These are phyloP conservation scores for Eutrema salsugineum DNA, from an alignment of 441 rosid genomes.

Conservation along the genomic window DNA sequence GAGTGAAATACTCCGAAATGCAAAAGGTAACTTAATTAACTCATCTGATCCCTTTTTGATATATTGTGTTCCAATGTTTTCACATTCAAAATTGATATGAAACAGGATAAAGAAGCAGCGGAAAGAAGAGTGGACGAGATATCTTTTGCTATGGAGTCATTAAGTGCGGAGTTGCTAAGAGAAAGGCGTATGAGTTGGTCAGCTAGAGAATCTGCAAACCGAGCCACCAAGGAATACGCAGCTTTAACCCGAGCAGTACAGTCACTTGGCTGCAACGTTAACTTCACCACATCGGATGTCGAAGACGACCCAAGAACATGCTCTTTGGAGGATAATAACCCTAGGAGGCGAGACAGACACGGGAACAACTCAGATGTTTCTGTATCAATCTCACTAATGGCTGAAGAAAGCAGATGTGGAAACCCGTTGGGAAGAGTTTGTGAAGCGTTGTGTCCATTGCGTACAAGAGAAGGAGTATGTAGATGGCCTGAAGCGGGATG, in stretches of 20 bases:
- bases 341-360: slow-evolving; percentile 24
- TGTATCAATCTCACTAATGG: slow-evolving; percentile 61
- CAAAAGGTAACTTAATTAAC: slow-evolving; percentile 50
- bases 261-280: slow-evolving; percentile 87
- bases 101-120: slow-evolving; percentile 79
- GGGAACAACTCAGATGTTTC: slow-evolving; percentile 66
- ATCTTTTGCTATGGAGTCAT: slow-evolving; percentile 49
- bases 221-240: slow-evolving; percentile 67
- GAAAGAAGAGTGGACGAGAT: slow-evolving; percentile 71
- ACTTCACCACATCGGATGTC: slow-evolving; percentile 53
- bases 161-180: slow-evolving; percentile 59
- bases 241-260: slow-evolving; percentile 80
- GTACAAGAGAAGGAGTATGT: slow-evolving; percentile 76
- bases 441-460: slow-evolving; percentile 74
- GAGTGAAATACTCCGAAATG: slow-evolving; percentile 60
- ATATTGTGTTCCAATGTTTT: background rate
- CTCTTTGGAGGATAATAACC: slow-evolving; percentile 33
- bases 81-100: background rate
- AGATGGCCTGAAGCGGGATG: slow-evolving; percentile 92
- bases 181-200: slow-evolving; percentile 70
- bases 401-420: slow-evolving; percentile 39
- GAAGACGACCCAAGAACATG: slow-evolving; percentile 37
- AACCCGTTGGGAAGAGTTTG: slow-evolving; percentile 37
- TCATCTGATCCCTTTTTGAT: background rate
- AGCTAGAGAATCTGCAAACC: slow-evolving; percentile 62